Evolutionary conservation across 805 yeast species (phyloP).

Genomic region (Saccharomycopsis schoenii): DNA sequence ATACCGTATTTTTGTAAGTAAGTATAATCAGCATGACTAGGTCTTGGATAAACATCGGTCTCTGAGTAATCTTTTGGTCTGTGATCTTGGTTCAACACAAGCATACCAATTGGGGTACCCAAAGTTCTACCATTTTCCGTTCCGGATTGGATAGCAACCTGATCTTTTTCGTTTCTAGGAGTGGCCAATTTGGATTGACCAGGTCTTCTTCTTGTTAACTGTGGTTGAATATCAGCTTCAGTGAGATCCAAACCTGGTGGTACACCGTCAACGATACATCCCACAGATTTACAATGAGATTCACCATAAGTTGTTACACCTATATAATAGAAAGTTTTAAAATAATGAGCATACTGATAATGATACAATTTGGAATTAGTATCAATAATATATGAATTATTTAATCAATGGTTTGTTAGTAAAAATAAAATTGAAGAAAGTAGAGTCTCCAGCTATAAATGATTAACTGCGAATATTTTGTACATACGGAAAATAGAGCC

Average conservation of each 20-base stretch:
- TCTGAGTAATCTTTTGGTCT: conserved; percentile 94
- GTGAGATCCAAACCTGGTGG: conserved; percentile 88
- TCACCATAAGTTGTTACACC: conserved; percentile 95
- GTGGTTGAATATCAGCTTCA: conserved; percentile 90
- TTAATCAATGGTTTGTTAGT: no score
- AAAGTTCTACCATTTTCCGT: conserved; percentile 83
- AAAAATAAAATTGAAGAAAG: no score
- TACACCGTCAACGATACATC: conserved; percentile 96
- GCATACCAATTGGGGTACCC: conserved; percentile 94
- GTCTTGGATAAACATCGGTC: conserved; percentile 93
- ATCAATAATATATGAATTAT: no score
- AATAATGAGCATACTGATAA: background rate
- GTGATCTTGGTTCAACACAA: conserved; percentile 89
- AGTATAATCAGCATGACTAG: conserved; percentile 96
- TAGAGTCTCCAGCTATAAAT: no score
- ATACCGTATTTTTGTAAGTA: conserved; percentile 83
- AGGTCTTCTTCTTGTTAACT: conserved; percentile 92
- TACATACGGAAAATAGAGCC: conserved; percentile 34
- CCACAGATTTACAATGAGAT: conserved; percentile 94
- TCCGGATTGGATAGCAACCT: conserved; percentile 88
- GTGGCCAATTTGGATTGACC: conserved; percentile 91
- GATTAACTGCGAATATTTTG: no score
- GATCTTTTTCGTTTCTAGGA: conserved; percentile 93
- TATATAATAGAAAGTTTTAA: conserved; percentile 19
- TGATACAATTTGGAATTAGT: background rate